Base-by-base conservation (phyloP, 2,329 filamentous ascomycete genomes). In the Trichophyton schoenleinii region DNA sequence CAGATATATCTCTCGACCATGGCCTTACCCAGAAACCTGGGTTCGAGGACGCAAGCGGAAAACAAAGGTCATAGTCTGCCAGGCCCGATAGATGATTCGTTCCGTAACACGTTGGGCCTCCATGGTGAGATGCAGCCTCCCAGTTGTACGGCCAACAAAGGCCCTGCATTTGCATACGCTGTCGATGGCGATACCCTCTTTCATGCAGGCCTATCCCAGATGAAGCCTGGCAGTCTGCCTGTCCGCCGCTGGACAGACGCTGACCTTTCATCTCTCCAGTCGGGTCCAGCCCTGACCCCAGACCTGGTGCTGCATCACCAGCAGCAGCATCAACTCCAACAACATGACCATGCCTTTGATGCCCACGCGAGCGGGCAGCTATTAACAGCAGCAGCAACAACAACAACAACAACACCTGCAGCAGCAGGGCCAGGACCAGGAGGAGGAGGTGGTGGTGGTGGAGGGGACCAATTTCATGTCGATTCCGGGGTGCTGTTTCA, bases 51-150 rank as follows among this genome's bases (percentile, higher is more conserved):
- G 63, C 61, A 64, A 66, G 62, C 64, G 63, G 63, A 62, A 61
- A 55, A 62, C 63, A 62, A 64, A 65, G 61, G 60, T 60, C 61
- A 60, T 48, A 57, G 62, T 36, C 57, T 67, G 62, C 60, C 71
- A 66, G 67, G 70, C 68, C 68, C 70, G 71, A 73, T 73, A 58
- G 74, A 79, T 63, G 82, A 84, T 69, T 77, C 82, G 63, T 79
- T 79, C 72, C 80, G 81, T 72, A 80, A 81, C 70, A 77, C 86
- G 72, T 85, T 87, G 76, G 81, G 84, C 68, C 79, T 84, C 70
- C 85, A 83, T 70, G 77, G 85, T 71, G 79, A 83, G 66, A 79
- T 81, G 72, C 82, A 83, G 63, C 75, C 79, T 61, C 77, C 79
- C 66, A 77, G 76, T 60, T 76, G 75, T 66, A 75, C 78, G 64